A percentile compares a stretch with the other conserved stretches of the same genome.
Evolutionary conservation across 352 stramenopile genomes (phyloP).

Genomic region (Globisporangium rhizosaccharum): DNA sequence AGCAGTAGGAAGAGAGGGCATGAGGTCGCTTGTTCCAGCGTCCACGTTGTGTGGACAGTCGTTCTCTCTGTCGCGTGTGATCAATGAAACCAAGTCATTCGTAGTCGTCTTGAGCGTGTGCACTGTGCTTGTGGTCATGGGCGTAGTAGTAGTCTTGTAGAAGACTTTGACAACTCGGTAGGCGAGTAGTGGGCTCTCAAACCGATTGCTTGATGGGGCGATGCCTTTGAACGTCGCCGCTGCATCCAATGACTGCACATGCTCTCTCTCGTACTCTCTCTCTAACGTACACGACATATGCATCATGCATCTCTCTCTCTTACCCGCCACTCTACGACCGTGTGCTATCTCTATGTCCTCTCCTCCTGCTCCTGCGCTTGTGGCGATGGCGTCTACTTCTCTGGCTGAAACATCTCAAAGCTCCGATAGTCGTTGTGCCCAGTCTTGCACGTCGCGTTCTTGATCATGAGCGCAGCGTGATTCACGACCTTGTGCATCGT

Average conservation of each 20-base stretch:
- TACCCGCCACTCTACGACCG: no score
- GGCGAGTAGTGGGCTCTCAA: no score
- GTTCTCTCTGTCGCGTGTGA: no score
- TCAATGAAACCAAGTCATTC: no score
- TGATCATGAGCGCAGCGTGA: conserved; percentile 4
- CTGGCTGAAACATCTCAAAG: conserved; percentile 7
- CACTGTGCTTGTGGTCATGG: no score
- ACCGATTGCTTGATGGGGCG: background rate
- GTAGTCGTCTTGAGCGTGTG: no score
- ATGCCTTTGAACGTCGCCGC: background rate
- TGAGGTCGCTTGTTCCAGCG: no score
- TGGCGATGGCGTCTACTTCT: background rate
- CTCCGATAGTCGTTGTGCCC: conserved; percentile 1
- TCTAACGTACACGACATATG: no score
- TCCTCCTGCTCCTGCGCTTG: background rate
- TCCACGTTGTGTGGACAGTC: no score
- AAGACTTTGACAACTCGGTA: no score
- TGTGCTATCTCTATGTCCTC: background rate
- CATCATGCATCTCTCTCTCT: background rate
- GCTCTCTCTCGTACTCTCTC: background rate
- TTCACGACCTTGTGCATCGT: conserved; percentile 11
- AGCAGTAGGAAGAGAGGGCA: no score
- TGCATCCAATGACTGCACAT: background rate
- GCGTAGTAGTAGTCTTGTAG: no score
- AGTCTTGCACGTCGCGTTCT: background rate